phyloP scores from a whole-genome alignment of 345 rosid genomes.

The Adansonia digitata region DNA sequence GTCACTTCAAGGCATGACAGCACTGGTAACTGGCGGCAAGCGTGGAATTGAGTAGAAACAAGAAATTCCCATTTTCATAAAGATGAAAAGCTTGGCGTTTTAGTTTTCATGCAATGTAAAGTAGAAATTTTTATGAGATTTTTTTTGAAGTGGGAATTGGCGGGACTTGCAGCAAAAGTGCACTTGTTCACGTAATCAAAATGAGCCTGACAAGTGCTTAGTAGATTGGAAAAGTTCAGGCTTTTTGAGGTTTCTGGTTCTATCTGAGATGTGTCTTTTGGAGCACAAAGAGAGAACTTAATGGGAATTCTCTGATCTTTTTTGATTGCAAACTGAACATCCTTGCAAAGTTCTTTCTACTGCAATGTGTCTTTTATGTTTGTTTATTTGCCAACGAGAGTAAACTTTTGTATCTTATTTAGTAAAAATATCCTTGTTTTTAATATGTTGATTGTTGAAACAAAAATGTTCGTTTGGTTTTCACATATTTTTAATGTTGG shows the following conservation, averaged over 20 bases:
- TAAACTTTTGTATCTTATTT: too few relatives aligned
- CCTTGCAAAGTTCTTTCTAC: conserved; percentile 32
- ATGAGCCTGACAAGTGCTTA: conserved; percentile 41
- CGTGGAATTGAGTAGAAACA: conserved; percentile 45
- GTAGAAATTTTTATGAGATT: neutral
- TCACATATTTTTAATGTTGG: conserved; percentile 72
- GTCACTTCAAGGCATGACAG: conserved; percentile 40
- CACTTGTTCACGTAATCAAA: conserved; percentile 61
- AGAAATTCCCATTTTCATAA: neutral
- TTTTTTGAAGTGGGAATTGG: conserved; percentile 46
- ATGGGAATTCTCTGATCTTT: conserved; percentile 34
- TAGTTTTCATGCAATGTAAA: neutral
- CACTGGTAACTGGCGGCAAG: conserved; percentile 49
- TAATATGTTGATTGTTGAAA: too few relatives aligned
- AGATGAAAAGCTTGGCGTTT: neutral
- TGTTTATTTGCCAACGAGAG: conserved; percentile 29
- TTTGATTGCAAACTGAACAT: conserved; percentile 55
- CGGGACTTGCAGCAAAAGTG: conserved; percentile 60
- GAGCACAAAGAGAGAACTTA: conserved; percentile 39
- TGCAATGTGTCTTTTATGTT: conserved; percentile 16
- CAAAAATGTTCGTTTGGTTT: neutral
- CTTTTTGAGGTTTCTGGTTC: conserved; percentile 49
- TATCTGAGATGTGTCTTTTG: conserved; percentile 54
- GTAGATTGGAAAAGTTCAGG: conserved; percentile 41
- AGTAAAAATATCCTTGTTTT: too few relatives aligned